Evolutionary conservation across 495 filamentous ascomycete species (phyloP).

Genomic region (Penicillium bialowiezense): DNA sequence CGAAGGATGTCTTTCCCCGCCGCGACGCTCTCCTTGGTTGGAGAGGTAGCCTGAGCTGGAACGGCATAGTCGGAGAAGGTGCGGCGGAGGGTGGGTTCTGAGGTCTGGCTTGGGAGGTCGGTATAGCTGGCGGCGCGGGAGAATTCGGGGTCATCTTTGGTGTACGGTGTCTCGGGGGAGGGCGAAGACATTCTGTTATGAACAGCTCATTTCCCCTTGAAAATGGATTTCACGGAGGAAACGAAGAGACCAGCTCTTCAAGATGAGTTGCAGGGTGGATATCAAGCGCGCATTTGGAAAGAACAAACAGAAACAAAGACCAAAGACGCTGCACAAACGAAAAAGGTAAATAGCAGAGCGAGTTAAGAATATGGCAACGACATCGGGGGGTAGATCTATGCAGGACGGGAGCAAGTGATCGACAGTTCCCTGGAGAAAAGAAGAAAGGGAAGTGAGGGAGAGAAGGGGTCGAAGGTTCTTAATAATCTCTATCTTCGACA

Average conservation of each 20-base stretch:
- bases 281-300: constrained; percentile 22
- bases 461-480: background rate
- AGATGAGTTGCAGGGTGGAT: constrained; percentile 4
- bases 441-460: constrained; percentile 6
- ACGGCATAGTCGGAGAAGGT: constrained; percentile 44
- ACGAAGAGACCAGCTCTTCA: constrained; percentile 45
- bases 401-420: constrained; percentile 21
- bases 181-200: constrained; percentile 36
- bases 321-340: background rate
- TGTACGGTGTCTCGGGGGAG: constrained; percentile 21
- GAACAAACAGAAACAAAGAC: constrained; percentile 4
- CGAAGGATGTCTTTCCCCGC: constrained; percentile 47
- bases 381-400: constrained; percentile 11
- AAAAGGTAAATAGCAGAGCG: background rate
- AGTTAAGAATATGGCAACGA: background rate
- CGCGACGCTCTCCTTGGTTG: constrained; percentile 44
- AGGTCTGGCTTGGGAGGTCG: constrained; percentile 31
- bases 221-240: constrained; percentile 3
- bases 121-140: constrained; percentile 44
- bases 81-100: constrained; percentile 32
- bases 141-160: constrained; percentile 26
- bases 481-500: too few species aligned
- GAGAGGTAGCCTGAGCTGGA: constrained; percentile 32
- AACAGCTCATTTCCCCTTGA: constrained; percentile 30
- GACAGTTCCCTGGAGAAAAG: constrained; percentile 6